phyloP scores from a whole-genome alignment of 495 filamentous ascomycete species.

The Geopyxis carbonaria region DNA sequence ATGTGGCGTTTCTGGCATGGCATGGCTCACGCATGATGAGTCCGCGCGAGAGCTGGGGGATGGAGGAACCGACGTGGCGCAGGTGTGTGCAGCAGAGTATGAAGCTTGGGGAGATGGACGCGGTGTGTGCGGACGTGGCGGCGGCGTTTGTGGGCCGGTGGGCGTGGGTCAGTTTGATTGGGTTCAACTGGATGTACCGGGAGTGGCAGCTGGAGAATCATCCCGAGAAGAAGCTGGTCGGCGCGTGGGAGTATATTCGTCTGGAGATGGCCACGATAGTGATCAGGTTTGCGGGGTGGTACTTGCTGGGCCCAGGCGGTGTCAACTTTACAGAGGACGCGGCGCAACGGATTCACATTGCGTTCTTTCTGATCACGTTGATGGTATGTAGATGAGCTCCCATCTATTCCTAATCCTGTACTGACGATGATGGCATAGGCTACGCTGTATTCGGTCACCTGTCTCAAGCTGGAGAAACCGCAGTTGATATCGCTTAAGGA shows the following conservation, averaged over 20 bases:
- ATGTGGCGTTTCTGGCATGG: constrained; percentile 14
- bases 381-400: constrained; percentile 7
- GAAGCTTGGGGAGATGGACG: constrained; percentile 5
- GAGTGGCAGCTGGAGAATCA: constrained; percentile 11
- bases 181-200: constrained; percentile 17
- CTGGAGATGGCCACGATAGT: constrained; percentile 9
- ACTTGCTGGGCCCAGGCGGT: constrained; percentile 9
- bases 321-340: constrained; percentile 4
- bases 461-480: constrained; percentile 19
- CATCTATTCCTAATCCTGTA: not conserved
- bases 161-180: constrained; percentile 12
- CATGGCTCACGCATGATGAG: constrained; percentile 11
- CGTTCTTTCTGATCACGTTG: constrained; percentile 16
- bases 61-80: constrained; percentile 11
- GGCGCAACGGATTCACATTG: constrained; percentile 9
- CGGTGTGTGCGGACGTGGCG: constrained; percentile 14
- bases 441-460: constrained; percentile 16
- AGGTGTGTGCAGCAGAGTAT: constrained; percentile 8
- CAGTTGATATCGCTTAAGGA: constrained; percentile 20
- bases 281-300: constrained; percentile 13
- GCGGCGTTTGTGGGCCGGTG: constrained; percentile 9
- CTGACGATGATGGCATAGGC: too few species aligned
- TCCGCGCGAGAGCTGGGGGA: not conserved
- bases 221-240: constrained; percentile 19
- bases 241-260: constrained; percentile 11